Conservation (phyloP, 2,329 filamentous ascomycete genomes). For the Talaromyces sp. region DNA sequence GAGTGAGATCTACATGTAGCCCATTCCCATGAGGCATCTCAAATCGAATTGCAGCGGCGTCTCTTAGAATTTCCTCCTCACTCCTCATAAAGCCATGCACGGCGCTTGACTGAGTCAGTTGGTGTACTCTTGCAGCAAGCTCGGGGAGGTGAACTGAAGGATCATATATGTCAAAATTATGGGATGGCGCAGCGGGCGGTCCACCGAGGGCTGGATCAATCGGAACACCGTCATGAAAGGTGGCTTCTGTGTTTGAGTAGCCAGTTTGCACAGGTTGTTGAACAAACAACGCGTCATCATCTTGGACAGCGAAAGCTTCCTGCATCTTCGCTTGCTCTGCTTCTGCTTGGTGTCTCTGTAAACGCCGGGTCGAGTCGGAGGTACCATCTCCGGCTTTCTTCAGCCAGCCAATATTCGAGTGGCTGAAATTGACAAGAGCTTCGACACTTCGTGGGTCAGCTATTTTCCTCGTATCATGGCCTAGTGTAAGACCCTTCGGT, state of each 20-base stretch:
- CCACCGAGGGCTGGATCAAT: conserved; percentile 43
- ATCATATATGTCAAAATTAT: conserved; percentile 9
- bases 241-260: conserved; percentile 13
- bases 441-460: conserved; percentile 91
- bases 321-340: conserved; percentile 51
- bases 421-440: conserved; percentile 81
- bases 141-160: conserved; percentile 14
- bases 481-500: conserved; percentile 81
- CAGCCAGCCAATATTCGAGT: conserved; percentile 84
- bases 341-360: conserved; percentile 51
- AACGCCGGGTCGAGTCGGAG: conserved; percentile 44
- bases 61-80: conserved; percentile 29
- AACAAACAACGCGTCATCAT: conserved; percentile 40
- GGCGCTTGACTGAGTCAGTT: conserved; percentile 13
- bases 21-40: conserved; percentile 27
- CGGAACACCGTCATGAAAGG: conserved; percentile 32
- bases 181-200: neutral
- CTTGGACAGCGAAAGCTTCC: conserved; percentile 45
- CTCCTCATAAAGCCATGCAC: conserved; percentile 27
- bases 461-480: conserved; percentile 84
- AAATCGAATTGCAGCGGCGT: conserved; percentile 34
- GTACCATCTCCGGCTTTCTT: conserved; percentile 55
- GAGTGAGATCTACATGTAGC: conserved; percentile 1
- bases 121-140: conserved; percentile 12
- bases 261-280: conserved; percentile 14